phyloP scores from a whole-genome alignment of 345 rosid genomes.

The Lumnitzera littorea region DNA sequence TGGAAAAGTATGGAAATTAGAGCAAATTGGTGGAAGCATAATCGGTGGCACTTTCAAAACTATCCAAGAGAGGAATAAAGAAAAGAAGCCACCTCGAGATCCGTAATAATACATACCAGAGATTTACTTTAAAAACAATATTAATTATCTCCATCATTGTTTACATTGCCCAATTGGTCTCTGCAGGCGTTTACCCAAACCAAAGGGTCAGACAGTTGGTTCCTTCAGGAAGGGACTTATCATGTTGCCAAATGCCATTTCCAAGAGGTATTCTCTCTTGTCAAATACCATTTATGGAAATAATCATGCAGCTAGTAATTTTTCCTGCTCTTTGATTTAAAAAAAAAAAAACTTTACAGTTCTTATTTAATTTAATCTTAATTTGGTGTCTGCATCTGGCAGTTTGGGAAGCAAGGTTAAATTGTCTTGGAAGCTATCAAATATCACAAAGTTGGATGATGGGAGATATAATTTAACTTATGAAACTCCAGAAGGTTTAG shows the following conservation, averaged over 20 bases:
- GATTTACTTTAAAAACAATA: conserved; percentile 1
- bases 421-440: conserved; percentile 75
- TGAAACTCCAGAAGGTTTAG: conserved; percentile 86
- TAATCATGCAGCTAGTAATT: conserved; percentile 1
- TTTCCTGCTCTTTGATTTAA: background rate
- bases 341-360: background rate
- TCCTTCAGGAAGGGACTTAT: conserved; percentile 83
- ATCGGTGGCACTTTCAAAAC: conserved; percentile 78
- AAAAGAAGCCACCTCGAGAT: conserved; percentile 62
- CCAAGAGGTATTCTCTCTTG: conserved; percentile 41
- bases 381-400: conserved; percentile 16
- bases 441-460: conserved; percentile 51
- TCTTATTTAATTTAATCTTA: too few species aligned
- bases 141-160: conserved; percentile 3
- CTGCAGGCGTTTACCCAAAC: conserved; percentile 74
- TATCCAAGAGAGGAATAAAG: conserved; percentile 65
- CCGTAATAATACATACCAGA: conserved; percentile 42
- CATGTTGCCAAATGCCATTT: conserved; percentile 86
- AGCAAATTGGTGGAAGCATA: conserved; percentile 80
- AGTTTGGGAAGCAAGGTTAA: conserved; percentile 80
- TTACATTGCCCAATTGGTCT: background rate
- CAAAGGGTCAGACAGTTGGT: conserved; percentile 94
- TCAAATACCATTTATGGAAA: conserved; percentile 3
- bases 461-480: conserved; percentile 59
- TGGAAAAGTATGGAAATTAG: conserved; percentile 95